These are phyloP conservation scores for Erodium maritimum DNA, from an alignment of 345 rosid genomes.

Conservation along the genomic window DNA sequence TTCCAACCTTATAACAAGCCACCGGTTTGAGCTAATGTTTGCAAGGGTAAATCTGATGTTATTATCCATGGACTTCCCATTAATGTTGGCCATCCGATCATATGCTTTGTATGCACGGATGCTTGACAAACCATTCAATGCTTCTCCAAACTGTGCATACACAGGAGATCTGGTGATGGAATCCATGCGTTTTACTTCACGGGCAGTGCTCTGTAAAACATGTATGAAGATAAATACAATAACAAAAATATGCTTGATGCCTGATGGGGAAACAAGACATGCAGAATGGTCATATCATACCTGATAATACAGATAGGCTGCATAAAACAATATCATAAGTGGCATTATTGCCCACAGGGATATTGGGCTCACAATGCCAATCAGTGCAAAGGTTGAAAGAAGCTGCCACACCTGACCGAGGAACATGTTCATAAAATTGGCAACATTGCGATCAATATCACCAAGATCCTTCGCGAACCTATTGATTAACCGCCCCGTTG, in stretches of 20 bases:
- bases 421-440: constrained; percentile 55
- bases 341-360: constrained; percentile 97
- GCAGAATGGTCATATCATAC: constrained; percentile 17
- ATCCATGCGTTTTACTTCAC: constrained; percentile 89
- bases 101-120: constrained; percentile 91
- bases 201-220: constrained; percentile 60
- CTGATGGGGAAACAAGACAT: neutral
- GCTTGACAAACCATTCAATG: constrained; percentile 73
- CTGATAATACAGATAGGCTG: constrained; percentile 92
- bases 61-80: constrained; percentile 82
- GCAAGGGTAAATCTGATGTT: constrained; percentile 84
- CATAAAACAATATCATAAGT: constrained; percentile 71
- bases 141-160: constrained; percentile 96
- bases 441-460: constrained; percentile 78
- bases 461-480: constrained; percentile 91
- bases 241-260: too few relatives aligned
- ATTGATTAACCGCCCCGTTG: constrained; percentile 80
- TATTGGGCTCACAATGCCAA: constrained; percentile 75
- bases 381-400: constrained; percentile 79
- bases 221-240: constrained; percentile 3
- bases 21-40: constrained; percentile 65
- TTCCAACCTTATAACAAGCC: constrained; percentile 80
- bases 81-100: constrained; percentile 62
- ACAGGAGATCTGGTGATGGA: constrained; percentile 80
- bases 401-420: constrained; percentile 74